phyloP scores from a whole-genome alignment of 768 basidiomycete genomes.

The Gloeophyllum trabeum region DNA sequence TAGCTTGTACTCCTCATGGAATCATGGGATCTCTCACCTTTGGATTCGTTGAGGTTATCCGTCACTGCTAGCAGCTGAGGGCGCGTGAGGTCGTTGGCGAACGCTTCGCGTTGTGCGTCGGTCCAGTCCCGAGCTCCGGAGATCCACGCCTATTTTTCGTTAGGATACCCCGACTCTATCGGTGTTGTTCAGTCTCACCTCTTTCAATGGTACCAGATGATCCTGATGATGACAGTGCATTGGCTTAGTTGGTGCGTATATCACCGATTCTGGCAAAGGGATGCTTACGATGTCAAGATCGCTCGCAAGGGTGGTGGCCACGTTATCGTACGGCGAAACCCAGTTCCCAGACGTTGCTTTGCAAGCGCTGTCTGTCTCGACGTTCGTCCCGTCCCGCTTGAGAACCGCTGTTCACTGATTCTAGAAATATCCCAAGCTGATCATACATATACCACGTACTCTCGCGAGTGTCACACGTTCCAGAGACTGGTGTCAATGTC shows the following conservation, averaged over 20 bases:
- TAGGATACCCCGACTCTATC: not conserved
- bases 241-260: not conserved
- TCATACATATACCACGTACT: constrained; percentile 19
- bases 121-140: constrained; percentile 46
- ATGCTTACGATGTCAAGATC: constrained; percentile 37
- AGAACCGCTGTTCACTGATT: constrained; percentile 12
- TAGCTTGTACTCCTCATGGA: not conserved
- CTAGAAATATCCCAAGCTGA: not conserved
- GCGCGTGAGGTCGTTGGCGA: constrained; percentile 43
- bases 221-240: not conserved
- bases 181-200: not conserved
- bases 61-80: constrained; percentile 45
- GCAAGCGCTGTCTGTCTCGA: constrained; percentile 29
- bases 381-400: constrained; percentile 21
- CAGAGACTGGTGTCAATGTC: constrained; percentile 26
- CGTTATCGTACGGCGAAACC: constrained; percentile 41
- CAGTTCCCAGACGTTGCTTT: constrained; percentile 34
- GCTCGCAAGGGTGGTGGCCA: constrained; percentile 30
- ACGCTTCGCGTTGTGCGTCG: constrained; percentile 33
- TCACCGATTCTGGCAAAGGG: not conserved
- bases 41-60: constrained; percentile 33
- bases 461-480: constrained; percentile 40
- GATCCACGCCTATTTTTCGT: constrained; percentile 51
- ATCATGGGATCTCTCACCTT: constrained; percentile 21
- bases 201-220: not conserved